These are phyloP conservation scores for Hippophae gyantsensis DNA, from an alignment of 306 rosid genomes.

Conservation along the genomic window DNA sequence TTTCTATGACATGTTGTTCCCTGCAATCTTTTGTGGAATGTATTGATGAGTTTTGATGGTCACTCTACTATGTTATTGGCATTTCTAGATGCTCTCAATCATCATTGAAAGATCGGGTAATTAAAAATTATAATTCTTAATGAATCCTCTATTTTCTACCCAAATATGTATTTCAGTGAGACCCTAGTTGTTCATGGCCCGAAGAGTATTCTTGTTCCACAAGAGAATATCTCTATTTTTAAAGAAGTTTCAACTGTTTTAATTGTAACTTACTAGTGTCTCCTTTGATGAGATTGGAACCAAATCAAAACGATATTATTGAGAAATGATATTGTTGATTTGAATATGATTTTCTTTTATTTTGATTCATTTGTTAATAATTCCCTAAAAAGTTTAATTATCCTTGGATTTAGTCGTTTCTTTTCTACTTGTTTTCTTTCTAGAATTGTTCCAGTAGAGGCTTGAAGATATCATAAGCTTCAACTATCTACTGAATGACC, in stretches of 20 bases:
- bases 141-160: slow-evolving; percentile 41
- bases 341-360: too few relatives aligned
- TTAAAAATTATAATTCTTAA: slow-evolving; percentile 35
- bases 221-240: slow-evolving; percentile 1
- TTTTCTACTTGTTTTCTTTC: too few relatives aligned
- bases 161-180: slow-evolving; percentile 38
- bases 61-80: slow-evolving; percentile 40
- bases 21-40: slow-evolving; percentile 54
- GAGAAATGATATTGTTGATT: too few relatives aligned
- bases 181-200: slow-evolving; percentile 62
- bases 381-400: too few relatives aligned
- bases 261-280: too few relatives aligned
- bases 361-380: too few relatives aligned
- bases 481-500: too few relatives aligned
- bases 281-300: too few relatives aligned
- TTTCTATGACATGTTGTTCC: slow-evolving; percentile 69
- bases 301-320: too few relatives aligned
- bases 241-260: slow-evolving; percentile 5
- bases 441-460: too few relatives aligned
- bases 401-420: too few relatives aligned
- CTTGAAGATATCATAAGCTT: too few relatives aligned
- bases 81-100: slow-evolving; percentile 41
- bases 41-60: slow-evolving; percentile 29
- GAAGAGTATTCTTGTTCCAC: slow-evolving; percentile 25
- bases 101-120: slow-evolving; percentile 35